phyloP scores from a whole-genome alignment of 2,329 filamentous ascomycete species.

The Colletotrichum lini region DNA sequence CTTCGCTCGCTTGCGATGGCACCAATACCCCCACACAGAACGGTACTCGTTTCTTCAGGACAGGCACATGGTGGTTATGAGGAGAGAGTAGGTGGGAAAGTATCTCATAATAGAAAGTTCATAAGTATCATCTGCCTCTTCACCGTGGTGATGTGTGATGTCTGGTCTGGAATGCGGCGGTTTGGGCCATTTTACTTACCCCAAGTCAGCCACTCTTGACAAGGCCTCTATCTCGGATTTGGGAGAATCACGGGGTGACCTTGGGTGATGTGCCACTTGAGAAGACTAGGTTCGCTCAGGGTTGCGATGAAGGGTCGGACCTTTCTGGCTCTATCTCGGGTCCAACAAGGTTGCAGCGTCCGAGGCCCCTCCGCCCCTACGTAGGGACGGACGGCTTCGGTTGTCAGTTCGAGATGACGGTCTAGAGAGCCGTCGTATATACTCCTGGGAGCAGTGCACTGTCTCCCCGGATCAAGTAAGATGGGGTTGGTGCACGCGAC shows the following conservation, averaged over 20 bases:
- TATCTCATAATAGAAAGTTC: conserved; percentile 42
- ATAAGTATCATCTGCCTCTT: neutral
- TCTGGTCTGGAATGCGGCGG: neutral
- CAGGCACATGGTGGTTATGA: conserved; percentile 40
- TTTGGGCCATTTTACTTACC: neutral
- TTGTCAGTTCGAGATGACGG: neutral
- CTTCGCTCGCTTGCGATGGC: conserved; percentile 41
- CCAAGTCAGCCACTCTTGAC: no score
- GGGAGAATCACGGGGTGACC: no score
- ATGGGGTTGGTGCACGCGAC: no score
- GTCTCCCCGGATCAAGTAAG: neutral
- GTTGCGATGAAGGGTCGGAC: no score
- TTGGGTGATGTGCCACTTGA: no score
- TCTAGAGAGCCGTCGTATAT: neutral
- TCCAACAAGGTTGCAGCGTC: neutral
- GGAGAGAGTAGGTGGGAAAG: conserved; percentile 32
- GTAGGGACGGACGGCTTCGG: neutral
- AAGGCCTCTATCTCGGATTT: no score
- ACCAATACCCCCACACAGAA: conserved; percentile 57
- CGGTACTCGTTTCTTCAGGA: conserved; percentile 53
- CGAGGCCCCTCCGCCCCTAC: neutral
- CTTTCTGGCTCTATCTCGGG: no score
- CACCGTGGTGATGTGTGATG: neutral
- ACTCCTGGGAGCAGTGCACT: no score
- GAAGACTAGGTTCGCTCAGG: no score